Percentiles rank a stretch among this genome's conserved stretches.
phyloP scores from a whole-genome alignment of 495 filamentous ascomycete species.

The Aspergillus kassunensis region DNA sequence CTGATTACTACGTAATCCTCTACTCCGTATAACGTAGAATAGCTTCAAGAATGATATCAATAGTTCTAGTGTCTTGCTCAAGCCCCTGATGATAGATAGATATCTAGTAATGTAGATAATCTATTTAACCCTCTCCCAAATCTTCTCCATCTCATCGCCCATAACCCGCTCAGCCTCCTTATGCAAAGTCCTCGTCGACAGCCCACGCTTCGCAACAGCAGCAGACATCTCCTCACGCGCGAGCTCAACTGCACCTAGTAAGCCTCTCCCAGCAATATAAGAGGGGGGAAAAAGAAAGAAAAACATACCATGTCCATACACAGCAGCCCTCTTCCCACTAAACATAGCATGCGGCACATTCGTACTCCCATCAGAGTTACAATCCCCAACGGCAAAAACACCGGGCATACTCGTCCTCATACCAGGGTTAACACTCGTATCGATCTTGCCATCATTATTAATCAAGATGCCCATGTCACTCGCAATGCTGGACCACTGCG shows the following conservation, averaged over 20 bases:
- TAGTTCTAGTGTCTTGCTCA: no score
- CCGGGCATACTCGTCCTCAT: slow-evolving; percentile 47
- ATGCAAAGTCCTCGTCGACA: slow-evolving; percentile 23
- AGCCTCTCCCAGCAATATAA: not conserved
- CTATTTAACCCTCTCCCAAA: slow-evolving; percentile 22
- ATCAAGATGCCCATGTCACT: slow-evolving; percentile 37
- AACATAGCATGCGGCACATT: slow-evolving; percentile 60
- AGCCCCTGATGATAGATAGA: no score
- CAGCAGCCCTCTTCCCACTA: slow-evolving; percentile 52
- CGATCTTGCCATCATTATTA: slow-evolving; percentile 43
- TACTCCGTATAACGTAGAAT: no score
- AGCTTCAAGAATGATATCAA: no score
- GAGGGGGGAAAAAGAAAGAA: slow-evolving; percentile 16
- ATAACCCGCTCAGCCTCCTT: slow-evolving; percentile 29
- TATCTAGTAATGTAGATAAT: no score
- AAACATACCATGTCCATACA: slow-evolving; percentile 56
- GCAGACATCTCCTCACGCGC: slow-evolving; percentile 33
- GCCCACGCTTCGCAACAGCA: slow-evolving; percentile 28
- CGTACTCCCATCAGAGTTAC: slow-evolving; percentile 52
- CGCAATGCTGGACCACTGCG: slow-evolving; percentile 36
- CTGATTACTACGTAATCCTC: no score
- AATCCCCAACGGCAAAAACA: slow-evolving; percentile 54
- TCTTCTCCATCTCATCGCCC: slow-evolving; percentile 30
- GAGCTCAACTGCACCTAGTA: slow-evolving; percentile 34
- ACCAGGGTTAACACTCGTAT: slow-evolving; percentile 27